Percentiles rank a stretch among this genome's conserved stretches.
Conservation (phyloP, 495 filamentous ascomycete genomes). For the Aspergillus sclerotiicarbonarius region DNA sequence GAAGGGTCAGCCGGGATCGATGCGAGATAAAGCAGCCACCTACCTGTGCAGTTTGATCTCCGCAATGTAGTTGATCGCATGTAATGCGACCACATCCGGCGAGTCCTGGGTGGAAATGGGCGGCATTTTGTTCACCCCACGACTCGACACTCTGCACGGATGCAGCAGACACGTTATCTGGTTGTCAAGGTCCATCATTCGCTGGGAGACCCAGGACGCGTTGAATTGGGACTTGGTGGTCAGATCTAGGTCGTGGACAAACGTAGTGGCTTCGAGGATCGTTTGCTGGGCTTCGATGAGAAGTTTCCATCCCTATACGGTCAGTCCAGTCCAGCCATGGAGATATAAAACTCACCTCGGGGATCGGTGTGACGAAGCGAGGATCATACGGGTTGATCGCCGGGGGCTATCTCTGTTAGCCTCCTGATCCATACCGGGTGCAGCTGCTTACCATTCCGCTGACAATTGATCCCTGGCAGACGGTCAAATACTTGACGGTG, state of each 20-base stretch:
- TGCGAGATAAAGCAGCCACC: background rate
- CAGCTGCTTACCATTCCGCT: constrained; percentile 37
- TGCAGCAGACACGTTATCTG: constrained; percentile 15
- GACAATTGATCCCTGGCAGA: constrained; percentile 47
- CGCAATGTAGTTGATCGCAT: constrained; percentile 43
- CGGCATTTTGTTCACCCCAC: constrained; percentile 3
- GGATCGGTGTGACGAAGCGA: constrained; percentile 45
- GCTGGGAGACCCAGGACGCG: constrained; percentile 30
- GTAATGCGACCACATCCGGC: constrained; percentile 31
- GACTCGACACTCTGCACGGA: constrained; percentile 5
- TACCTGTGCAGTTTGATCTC: constrained; percentile 51
- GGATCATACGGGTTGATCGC: constrained; percentile 43
- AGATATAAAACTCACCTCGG: constrained; percentile 24
- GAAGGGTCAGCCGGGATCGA: background rate
- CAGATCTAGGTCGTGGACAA: constrained; percentile 40
- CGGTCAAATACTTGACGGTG: constrained; percentile 15
- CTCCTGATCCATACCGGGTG: constrained; percentile 5
- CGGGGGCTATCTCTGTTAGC: constrained; percentile 26
- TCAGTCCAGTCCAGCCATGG: constrained; percentile 23
- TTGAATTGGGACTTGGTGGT: constrained; percentile 12
- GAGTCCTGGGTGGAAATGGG: constrained; percentile 1
- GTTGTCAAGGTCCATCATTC: constrained; percentile 44
- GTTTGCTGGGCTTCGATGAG: constrained; percentile 49
- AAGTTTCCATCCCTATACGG: constrained; percentile 37
- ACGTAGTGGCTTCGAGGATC: constrained; percentile 44